Conservation (phyloP, 768 basidiomycete species). For the Lactifluus pinguis region DNA sequence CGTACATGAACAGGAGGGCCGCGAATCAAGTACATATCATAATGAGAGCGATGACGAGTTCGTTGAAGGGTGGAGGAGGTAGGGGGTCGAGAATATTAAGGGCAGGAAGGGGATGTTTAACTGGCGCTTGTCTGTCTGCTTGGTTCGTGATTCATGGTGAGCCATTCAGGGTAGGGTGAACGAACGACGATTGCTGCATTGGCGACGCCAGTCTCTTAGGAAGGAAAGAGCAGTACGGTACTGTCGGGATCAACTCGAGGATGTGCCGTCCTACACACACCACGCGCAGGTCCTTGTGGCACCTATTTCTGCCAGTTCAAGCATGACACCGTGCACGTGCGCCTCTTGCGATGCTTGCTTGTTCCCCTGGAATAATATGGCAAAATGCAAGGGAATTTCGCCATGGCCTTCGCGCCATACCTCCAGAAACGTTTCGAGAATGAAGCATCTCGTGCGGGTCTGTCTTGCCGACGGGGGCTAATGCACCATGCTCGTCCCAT, state of each 20-base stretch:
- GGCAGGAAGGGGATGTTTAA: neutral
- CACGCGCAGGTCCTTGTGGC: constrained; percentile 26
- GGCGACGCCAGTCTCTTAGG: constrained; percentile 38
- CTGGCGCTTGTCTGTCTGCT: neutral
- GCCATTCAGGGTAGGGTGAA: constrained; percentile 28
- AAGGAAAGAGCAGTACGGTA: constrained; percentile 51
- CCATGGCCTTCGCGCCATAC: too few species aligned
- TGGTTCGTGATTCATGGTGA: constrained; percentile 24
- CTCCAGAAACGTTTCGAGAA: too few species aligned
- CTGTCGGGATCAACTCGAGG: constrained; percentile 70
- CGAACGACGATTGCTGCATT: constrained; percentile 23
- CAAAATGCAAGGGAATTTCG: neutral
- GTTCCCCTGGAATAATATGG: constrained; percentile 23
- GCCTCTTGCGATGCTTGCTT: constrained; percentile 62
- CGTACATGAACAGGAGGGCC: constrained; percentile 5
- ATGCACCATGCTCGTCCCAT: constrained; percentile 72
- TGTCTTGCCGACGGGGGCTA: constrained; percentile 6
- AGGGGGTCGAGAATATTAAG: neutral
- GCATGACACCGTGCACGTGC: constrained; percentile 83
- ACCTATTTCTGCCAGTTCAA: constrained; percentile 30
- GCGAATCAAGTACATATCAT: constrained; percentile 1
- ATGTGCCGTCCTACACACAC: constrained; percentile 60
- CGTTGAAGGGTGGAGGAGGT: neutral
- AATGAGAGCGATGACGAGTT: neutral
- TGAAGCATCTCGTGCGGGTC: too few species aligned